Evolutionary conservation across 306 rosid species (phyloP).

Genomic region (Cicer pinnatifidum): DNA sequence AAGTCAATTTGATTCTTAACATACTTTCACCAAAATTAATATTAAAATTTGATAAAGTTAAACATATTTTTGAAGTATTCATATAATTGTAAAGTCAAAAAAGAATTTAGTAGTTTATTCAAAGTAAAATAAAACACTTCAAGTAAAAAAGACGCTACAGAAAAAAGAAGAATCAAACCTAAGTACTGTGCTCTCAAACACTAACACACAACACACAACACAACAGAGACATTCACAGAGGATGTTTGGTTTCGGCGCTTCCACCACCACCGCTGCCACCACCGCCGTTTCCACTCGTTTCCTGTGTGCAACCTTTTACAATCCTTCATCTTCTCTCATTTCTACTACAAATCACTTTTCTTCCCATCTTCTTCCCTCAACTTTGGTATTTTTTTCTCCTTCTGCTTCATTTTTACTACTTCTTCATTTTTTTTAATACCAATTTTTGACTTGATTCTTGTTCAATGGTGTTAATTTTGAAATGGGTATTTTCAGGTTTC

Average conservation of each 20-base stretch:
- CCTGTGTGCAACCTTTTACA: conserved; percentile 39
- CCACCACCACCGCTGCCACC: conserved; percentile 34
- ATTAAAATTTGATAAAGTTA: no score
- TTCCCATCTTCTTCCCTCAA: conserved; percentile 37
- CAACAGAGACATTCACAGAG: neutral
- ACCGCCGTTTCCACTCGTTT: conserved; percentile 16
- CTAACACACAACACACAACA: neutral
- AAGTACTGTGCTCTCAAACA: neutral
- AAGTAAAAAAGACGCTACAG: no score
- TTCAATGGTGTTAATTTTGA: conserved; percentile 32
- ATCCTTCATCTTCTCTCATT: conserved; percentile 7
- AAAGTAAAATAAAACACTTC: no score
- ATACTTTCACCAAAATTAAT: no score
- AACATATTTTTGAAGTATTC: no score
- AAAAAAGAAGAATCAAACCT: no score
- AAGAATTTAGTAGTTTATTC: no score
- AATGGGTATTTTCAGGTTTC: conserved; percentile 40
- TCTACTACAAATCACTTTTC: neutral
- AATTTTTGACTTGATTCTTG: neutral
- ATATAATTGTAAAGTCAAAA: no score
- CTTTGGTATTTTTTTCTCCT: conserved; percentile 39
- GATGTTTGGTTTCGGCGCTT: conserved; percentile 44
- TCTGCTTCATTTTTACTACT: neutral
- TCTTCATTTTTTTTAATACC: neutral
- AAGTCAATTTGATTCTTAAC: no score